Conservation (phyloP, 2,329 filamentous ascomycete species). For the Pezicula neosporulosa region DNA sequence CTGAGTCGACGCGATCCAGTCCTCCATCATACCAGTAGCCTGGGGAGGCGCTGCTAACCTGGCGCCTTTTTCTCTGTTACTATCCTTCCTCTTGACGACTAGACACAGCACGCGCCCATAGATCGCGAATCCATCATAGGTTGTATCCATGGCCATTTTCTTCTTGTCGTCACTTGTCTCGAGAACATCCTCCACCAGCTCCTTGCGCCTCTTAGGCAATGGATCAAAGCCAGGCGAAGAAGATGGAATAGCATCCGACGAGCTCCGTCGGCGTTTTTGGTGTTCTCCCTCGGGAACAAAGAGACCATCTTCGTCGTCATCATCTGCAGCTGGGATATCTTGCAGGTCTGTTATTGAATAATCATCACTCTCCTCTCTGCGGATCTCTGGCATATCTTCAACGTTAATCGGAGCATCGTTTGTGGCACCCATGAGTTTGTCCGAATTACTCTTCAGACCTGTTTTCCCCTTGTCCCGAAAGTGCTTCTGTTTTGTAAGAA, state of each 20-base stretch:
- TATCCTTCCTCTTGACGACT: constrained; percentile 75
- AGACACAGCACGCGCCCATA: constrained; percentile 91
- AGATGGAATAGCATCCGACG: constrained; percentile 24
- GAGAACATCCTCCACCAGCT: constrained; percentile 23
- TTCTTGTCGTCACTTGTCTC: constrained; percentile 67
- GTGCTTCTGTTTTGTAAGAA: constrained; percentile 81
- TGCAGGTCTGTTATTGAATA: constrained; percentile 16
- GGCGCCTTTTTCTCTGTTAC: constrained; percentile 37
- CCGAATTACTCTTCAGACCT: constrained; percentile 50
- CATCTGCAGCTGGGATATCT: constrained; percentile 19
- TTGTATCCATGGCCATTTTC: constrained; percentile 80
- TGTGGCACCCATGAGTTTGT: constrained; percentile 53
- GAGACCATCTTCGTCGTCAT: constrained; percentile 15
- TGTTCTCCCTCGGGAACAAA: constrained; percentile 31
- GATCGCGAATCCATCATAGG: constrained; percentile 94
- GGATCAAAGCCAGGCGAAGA: constrained; percentile 25
- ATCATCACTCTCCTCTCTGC: constrained; percentile 24
- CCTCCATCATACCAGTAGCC: constrained; percentile 65
- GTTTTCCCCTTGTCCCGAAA: constrained; percentile 57
- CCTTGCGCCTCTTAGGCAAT: constrained; percentile 41
- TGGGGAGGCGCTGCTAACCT: constrained; percentile 51
- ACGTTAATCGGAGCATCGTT: constrained; percentile 43
- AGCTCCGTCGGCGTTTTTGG: constrained; percentile 25
- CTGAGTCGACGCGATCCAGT: constrained; percentile 82
- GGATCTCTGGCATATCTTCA: constrained; percentile 24